Evolutionary conservation across 2,329 filamentous ascomycete species (phyloP), one percentile per base, ranked within the genome.

Genomic region (Cyphellophora attinorum): DNA sequence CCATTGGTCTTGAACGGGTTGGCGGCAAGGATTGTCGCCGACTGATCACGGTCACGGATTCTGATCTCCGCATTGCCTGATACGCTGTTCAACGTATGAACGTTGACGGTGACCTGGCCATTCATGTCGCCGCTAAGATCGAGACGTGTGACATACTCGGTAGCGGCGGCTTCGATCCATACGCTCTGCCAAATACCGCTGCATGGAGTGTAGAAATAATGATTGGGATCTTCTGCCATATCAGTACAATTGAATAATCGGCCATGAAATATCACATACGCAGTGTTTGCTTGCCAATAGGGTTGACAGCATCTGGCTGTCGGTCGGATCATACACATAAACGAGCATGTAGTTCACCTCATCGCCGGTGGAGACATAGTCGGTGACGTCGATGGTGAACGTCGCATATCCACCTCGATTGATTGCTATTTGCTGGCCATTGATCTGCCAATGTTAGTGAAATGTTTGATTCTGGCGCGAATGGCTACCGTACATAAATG

Each of bases 161-260:
- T 42, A 0, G 79, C 73, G 0, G 70, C 75, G n/a, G 70, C 64
- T 51, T 81, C 74, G 2, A 85, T 58, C 79, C 79, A 85, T 0
- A 84, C 79, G 12, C 68, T 69, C 51, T 83, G 79, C 80, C 80
- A 85, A 43, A 85, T 83, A 4, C 80, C 80, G 19, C 75, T 79
- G 51, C 79, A 84, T 0, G 80, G 74, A 0, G 74, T 75, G 52
- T 84, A 84, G 53, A 80, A 84, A 40, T 84, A 84, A 46, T 76
- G 72, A 8, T 63, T 67, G 0, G 70, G 73, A 0, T 55, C 58
- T 1, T 68, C 50, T 0, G 68, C 71, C 52, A 81, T 78, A 51
- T 82, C 81, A 25, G 21, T 25, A 25, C n/a, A 25, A 42, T 79
- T 79, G 28, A 80, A 67, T 8, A n/a, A 25, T n/a, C n/a, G n/a